Base-by-base conservation (phyloP, 495 filamentous ascomycete species). In the Penicillium coffeae region DNA sequence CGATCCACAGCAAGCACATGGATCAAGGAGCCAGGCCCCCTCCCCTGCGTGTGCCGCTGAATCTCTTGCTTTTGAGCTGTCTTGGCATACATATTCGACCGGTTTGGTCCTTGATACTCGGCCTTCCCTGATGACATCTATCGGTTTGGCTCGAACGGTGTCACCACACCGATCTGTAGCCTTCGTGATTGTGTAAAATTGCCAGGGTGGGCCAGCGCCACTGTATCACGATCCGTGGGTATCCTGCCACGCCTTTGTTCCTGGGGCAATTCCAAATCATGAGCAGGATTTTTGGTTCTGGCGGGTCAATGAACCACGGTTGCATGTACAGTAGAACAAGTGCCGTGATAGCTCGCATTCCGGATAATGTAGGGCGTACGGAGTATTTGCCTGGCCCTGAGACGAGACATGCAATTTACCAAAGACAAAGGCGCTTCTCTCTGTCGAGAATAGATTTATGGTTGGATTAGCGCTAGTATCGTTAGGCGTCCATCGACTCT, bases 1-100 rank as follows among this genome's bases (percentile, higher is more conserved):
- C 19, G 47, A 49, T 49, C 38, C 38, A 49, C 38, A 18, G 25
- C 25, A 30, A 47, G 36, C 47, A 49, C 38, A 49, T 49, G 47
- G 44, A 4, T 37, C 22, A 32, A 38, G 5, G 4, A 4, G 25
- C 25, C 25, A 30, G 25, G 25, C 25, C 25, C 37, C 36, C 18
- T 32, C 47, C 47, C 47, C 25, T 30, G 25, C 25, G n/a, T n/a
- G n/a, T n/a, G 25, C 25, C 25, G 25, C 25, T 30, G 25, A 30
- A 30, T 30, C 4, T 30, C 25, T 30, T 30, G 10, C 25, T 30
- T 30, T 10, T 30, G 4, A 30, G 25, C 25, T 30, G 25, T 4
- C 25, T 30, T 30, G 25, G 25, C 25, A 30, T 10, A 4, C 25
- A 30, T 4, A 4, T 30, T 4, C 25, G 25, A 30, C 25, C 25